Conservation (phyloP, 306 rosid species). For the Hippophae rhamnoides region DNA sequence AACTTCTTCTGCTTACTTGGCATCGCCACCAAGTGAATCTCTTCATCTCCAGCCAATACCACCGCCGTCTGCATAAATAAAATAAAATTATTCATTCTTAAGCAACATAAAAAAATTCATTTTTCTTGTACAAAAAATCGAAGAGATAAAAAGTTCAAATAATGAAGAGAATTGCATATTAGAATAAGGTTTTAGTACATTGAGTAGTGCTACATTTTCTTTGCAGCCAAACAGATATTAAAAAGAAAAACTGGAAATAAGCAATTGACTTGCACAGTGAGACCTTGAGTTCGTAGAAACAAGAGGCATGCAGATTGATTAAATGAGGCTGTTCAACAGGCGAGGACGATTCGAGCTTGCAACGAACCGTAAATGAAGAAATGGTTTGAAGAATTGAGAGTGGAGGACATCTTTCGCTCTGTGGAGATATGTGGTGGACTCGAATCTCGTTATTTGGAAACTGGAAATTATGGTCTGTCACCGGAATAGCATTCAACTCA, state of each 20-base stretch:
- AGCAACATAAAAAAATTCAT: neutral
- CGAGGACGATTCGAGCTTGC: slow-evolving; percentile 78
- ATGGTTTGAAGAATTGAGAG: slow-evolving; percentile 82
- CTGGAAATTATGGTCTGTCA: slow-evolving; percentile 49
- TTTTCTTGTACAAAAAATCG: too few relatives aligned
- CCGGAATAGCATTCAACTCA: slow-evolving; percentile 63
- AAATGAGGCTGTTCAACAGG: slow-evolving; percentile 53
- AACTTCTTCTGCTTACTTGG: slow-evolving; percentile 89
- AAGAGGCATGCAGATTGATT: slow-evolving; percentile 62
- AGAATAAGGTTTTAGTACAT: neutral
- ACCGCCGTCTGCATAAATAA: slow-evolving; percentile 57
- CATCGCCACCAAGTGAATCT: slow-evolving; percentile 95
- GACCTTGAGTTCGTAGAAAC: slow-evolving; percentile 79
- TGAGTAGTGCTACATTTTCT: slow-evolving; percentile 8
- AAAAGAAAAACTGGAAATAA: neutral
- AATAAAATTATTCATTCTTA: neutral
- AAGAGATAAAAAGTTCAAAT: too few relatives aligned
- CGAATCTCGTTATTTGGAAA: slow-evolving; percentile 92
- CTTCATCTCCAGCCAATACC: slow-evolving; percentile 65
- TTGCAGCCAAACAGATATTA: slow-evolving; percentile 8
- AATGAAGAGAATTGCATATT: too few relatives aligned
- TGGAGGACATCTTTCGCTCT: slow-evolving; percentile 87
- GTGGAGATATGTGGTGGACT: slow-evolving; percentile 53
- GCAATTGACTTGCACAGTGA: slow-evolving; percentile 1
- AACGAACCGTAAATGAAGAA: slow-evolving; percentile 69